phyloP scores from a whole-genome alignment of 2,329 filamentous ascomycete species.

The Coniochaeta hoffmannii region DNA sequence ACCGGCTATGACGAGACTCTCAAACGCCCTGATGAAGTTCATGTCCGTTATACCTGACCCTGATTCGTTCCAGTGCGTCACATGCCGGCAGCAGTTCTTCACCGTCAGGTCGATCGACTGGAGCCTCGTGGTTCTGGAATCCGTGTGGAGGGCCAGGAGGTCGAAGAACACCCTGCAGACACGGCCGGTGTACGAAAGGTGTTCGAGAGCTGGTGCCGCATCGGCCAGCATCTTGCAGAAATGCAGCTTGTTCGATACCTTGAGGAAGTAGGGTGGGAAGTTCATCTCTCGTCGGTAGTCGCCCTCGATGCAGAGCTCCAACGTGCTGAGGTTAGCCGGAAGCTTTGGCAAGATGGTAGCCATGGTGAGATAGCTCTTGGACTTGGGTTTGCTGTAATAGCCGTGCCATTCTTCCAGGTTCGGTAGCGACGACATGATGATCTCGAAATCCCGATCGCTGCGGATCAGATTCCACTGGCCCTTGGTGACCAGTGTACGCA shows the following conservation, averaged over 20 bases:
- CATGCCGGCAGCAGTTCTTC: slow-evolving; percentile 63
- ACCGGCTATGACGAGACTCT: slow-evolving; percentile 57
- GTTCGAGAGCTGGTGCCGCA: slow-evolving; percentile 54
- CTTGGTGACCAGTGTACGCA: slow-evolving; percentile 63
- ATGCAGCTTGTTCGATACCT: slow-evolving; percentile 52
- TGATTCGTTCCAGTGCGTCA: slow-evolving; percentile 49
- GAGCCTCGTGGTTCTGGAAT: slow-evolving; percentile 42
- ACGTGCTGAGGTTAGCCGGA: slow-evolving; percentile 49
- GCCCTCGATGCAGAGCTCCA: slow-evolving; percentile 64
- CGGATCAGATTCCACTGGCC: slow-evolving; percentile 74
- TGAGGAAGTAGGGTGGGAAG: slow-evolving; percentile 53
- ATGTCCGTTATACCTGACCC: slow-evolving; percentile 66
- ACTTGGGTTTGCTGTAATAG: slow-evolving; percentile 65
- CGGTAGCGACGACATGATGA: slow-evolving; percentile 55
- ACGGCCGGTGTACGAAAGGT: slow-evolving; percentile 65
- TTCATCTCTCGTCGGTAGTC: slow-evolving; percentile 60
- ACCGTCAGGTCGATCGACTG: slow-evolving; percentile 65
- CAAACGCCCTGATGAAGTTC: slow-evolving; percentile 65
- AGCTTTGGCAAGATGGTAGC: slow-evolving; percentile 53
- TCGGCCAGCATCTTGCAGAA: slow-evolving; percentile 58
- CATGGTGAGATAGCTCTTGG: slow-evolving; percentile 65
- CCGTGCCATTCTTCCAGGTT: slow-evolving; percentile 56
- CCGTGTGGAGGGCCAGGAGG: slow-evolving; percentile 40
- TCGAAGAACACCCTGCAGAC: slow-evolving; percentile 65
- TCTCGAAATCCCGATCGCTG: slow-evolving; percentile 52